Evolutionary conservation across 73 alveolate species (phyloP), one percentile per base, ranked within the genome.

Genomic region (Paramecium caudatum): DNA sequence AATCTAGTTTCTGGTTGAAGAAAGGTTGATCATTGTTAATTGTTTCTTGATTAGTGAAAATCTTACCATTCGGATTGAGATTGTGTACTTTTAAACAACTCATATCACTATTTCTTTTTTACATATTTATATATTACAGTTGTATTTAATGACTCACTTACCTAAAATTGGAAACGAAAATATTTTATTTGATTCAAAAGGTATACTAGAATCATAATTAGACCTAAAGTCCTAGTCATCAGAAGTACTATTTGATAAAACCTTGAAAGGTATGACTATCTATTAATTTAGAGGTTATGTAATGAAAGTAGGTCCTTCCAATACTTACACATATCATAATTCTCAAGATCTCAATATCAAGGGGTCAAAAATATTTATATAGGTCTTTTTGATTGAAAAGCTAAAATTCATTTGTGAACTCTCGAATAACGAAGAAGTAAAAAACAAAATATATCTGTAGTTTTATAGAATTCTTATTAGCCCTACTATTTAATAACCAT

Each of bases 111-210:
- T 27, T 43, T 55, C 80, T 55, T 55, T 55, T 55, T 55, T 55
- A 43, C 80, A 55, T 55, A 27, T 5, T 21, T 49, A 49, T 21
- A 21, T 21, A 21, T 49, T 49, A 49, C 69, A 49, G 69, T 49
- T 49, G 80, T 55, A 55, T 43, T 55, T n/a, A 55, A 55, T 55
- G 80, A 55, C 45, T 55, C 80, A 55, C 80, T 55, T 55, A 55
- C 80, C 80, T 27, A 55, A 55, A 43, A 55, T 55, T 27, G 30
- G 12, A 16, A 37, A 55, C 10, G 80, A 55, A 23, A 55, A 55
- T 21, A 55, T 21, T 55, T 55, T 55, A 27, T 55, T 55, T 55
- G 80, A 55, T 55, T 55, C 46, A 27, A 55, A 25, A 55, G 80
- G 80, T 55, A 55, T 27, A 43, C 9, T 55, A 23, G 4, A 55